phyloP scores from a whole-genome alignment of 2,329 filamentous ascomycete species.

The Botrytis cinerea region DNA sequence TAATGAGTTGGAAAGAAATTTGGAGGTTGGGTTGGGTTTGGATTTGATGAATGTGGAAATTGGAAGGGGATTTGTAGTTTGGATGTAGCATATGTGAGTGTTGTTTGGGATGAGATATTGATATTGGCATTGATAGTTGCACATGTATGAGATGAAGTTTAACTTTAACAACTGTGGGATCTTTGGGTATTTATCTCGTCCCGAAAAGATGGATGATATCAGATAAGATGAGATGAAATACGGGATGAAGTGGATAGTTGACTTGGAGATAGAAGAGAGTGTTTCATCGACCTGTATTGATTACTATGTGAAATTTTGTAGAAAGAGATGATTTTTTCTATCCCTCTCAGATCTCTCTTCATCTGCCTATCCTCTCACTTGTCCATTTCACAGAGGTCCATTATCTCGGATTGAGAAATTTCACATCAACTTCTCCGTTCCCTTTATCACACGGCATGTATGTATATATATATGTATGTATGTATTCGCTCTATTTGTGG shows the following conservation, averaged over 20 bases:
- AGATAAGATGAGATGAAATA: not conserved
- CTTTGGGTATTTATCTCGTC: not conserved
- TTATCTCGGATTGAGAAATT: not conserved
- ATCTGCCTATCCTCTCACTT: too few relatives aligned
- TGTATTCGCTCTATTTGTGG: too few relatives aligned
- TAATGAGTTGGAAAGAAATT: not conserved
- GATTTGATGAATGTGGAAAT: not conserved
- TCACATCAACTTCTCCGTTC: too few relatives aligned
- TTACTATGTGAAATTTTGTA: not conserved
- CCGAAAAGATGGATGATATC: not conserved
- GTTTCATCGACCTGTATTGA: not conserved
- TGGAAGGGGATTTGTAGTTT: too few relatives aligned
- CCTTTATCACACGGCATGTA: too few relatives aligned
- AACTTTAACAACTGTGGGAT: not conserved
- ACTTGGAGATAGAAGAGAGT: fast-evolving
- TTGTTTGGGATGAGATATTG: not conserved
- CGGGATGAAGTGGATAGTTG: not conserved
- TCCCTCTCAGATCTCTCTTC: fast-evolving
- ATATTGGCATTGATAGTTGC: fast-evolving
- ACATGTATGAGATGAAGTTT: too few relatives aligned
- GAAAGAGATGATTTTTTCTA: not conserved
- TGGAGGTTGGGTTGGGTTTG: too few relatives aligned
- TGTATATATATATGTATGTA: too few relatives aligned
- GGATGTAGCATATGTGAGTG: not conserved
- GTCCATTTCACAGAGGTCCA: too few relatives aligned